Base-by-base conservation (phyloP, 2,329 filamentous ascomycete genomes). In the Calonectria henricotiae region DNA sequence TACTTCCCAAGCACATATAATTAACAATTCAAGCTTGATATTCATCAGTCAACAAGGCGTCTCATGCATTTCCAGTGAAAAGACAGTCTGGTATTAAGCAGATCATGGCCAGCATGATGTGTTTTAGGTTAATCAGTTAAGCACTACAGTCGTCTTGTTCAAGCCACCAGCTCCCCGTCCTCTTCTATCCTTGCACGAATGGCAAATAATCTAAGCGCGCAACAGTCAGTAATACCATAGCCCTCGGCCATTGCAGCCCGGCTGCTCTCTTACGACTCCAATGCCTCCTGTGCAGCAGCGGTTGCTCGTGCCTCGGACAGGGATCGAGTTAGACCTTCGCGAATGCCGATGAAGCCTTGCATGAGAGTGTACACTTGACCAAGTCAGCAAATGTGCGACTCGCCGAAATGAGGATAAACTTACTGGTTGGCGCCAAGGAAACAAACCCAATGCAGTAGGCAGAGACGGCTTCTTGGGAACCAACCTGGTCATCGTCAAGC, bases 301-400 rank as follows among this genome's bases (percentile, higher is more conserved):
- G 73, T 68, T 7, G 72, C 75, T 7, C 76, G 75, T 15, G 74
- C 73, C 47, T 77, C 75, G n/a, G 74, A 69, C 4, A 72, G 65
- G 6, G 79, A 76, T 58, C 77, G 71, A 12, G 78, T 80, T 32
- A 84, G 71, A 41, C 79, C 80, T 77, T 89, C 86, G 25, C 87
- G 86, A 75, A 88, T 83, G 67, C 82, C 83, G 62, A 86, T 79
- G 62, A 89, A 81, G 51, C 86, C 86, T 70, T 87, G 86, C 79
- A 86, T 81, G 74, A 86, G 81, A 5, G 84, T 80, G 73, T 86
- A 88, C 77, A 85, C 87, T 87, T 62, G 51, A 54, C 44, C 23
- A 39, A 58, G 71, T 80, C 44, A 80, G 73, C 61, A 2, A 54
- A 25, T 27, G 23, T 46, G 30, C 27, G 44, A 27, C 20, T 41